phyloP scores from a whole-genome alignment of 2,329 filamentous ascomycete genomes.

The Curvularia sp. region DNA sequence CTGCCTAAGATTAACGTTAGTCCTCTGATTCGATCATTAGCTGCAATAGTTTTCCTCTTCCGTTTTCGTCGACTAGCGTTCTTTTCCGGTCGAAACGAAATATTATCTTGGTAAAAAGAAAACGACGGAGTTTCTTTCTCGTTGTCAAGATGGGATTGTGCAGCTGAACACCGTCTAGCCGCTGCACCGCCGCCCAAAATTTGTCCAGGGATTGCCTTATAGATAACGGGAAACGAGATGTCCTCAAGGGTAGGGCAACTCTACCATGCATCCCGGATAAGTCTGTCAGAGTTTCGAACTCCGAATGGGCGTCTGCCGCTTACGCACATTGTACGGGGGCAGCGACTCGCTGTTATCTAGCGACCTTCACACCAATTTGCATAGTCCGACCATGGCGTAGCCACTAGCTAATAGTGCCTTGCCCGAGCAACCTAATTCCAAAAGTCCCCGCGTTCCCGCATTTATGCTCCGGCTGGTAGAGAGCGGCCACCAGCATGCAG shows the following conservation, averaged over 20 bases:
- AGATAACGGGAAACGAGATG: neutral
- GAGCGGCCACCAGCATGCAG: constrained; percentile 2
- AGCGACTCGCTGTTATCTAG: neutral
- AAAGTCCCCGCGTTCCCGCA: neutral
- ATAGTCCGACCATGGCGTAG: neutral
- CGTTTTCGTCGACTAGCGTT: constrained; percentile 1
- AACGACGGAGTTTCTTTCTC: neutral
- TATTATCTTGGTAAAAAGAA: neutral
- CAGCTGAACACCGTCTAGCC: constrained; percentile 2
- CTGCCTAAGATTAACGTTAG: constrained; percentile 37
- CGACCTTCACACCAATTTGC: neutral
- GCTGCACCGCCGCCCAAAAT: constrained; percentile 4
- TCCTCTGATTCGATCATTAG: constrained; percentile 12
- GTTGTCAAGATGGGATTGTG: constrained; percentile 2
- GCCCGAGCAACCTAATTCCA: neutral
- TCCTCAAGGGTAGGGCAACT: neutral
- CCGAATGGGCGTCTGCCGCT: neutral
- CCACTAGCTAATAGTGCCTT: neutral
- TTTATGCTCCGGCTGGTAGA: neutral
- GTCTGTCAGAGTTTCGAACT: constrained; percentile 1
- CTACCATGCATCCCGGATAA: neutral
- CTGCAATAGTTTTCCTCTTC: constrained; percentile 10
- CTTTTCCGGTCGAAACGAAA: constrained; percentile 1
- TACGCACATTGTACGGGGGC: neutral
- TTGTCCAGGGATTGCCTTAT: neutral